These are phyloP conservation scores for Gentiana dahurica DNA, from an alignment of 257 asterid species.

Conservation along the genomic window DNA sequence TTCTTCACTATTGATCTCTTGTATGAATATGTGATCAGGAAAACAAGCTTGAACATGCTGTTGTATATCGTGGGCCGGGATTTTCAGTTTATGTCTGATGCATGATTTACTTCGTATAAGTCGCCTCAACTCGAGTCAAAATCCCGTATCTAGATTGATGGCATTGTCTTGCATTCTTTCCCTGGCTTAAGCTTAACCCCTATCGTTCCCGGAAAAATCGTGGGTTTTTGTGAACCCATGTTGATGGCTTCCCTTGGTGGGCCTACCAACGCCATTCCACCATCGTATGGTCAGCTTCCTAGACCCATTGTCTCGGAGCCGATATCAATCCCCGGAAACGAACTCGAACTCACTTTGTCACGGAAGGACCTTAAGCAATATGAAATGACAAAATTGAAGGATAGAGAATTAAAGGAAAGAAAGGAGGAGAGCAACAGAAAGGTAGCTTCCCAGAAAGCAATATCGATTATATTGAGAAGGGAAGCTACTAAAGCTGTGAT, in stretches of 20 bases:
- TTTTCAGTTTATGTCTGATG: too few species aligned
- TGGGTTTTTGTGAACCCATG: not conserved
- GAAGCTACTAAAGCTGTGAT: conserved; percentile 83
- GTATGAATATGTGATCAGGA: too few species aligned
- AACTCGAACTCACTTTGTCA: conserved; percentile 1
- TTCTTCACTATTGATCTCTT: too few species aligned
- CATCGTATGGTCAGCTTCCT: conserved; percentile 5
- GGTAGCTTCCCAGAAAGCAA: conserved; percentile 78
- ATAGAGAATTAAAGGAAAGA: conserved; percentile 25
- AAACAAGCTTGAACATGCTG: too few species aligned
- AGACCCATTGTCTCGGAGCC: not conserved
- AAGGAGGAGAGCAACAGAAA: conserved; percentile 65
- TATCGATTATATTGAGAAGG: conserved; percentile 70
- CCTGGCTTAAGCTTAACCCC: too few species aligned
- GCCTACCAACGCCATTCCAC: conserved; percentile 26
- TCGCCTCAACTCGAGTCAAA: too few species aligned
- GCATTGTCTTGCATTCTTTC: too few species aligned
- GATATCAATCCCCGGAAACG: not conserved
- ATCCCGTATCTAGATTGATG: too few species aligned
- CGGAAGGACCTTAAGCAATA: conserved; percentile 8
- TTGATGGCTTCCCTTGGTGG: conserved; percentile 38
- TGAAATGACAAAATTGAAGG: conserved; percentile 33
- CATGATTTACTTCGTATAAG: too few species aligned
- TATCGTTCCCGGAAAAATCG: too few species aligned
- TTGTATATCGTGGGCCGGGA: too few species aligned